A percentile compares a stretch with the other conserved stretches of the same genome.
Evolutionary conservation across 352 stramenopile genomes (phyloP).

Genomic region (Pythium inflatum): DNA sequence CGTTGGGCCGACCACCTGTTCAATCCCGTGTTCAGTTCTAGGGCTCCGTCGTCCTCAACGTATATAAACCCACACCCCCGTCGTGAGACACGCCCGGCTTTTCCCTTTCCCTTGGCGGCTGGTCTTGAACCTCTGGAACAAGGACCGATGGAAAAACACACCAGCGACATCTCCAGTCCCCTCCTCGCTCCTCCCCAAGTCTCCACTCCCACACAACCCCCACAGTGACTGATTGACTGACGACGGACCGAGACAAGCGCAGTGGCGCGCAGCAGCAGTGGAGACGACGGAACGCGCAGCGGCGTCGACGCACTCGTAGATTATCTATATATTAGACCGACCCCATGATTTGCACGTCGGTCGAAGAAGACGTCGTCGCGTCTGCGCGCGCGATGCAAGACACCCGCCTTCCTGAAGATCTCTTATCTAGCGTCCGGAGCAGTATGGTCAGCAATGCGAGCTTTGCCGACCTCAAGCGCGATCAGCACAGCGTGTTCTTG

Average conservation of each 20-base stretch:
- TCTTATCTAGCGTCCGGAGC: slow-evolving; percentile 24
- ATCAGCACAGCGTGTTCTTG: slow-evolving; percentile 17
- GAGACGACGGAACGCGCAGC: not conserved
- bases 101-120: slow-evolving; percentile 9
- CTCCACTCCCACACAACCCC: not conserved
- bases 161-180: slow-evolving; percentile 18
- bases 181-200: not conserved
- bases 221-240: slow-evolving; percentile 29
- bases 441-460: slow-evolving; percentile 32
- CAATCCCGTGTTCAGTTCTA: slow-evolving; percentile 12
- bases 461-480: slow-evolving; percentile 29
- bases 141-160: slow-evolving; percentile 29
- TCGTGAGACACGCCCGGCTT: slow-evolving; percentile 29
- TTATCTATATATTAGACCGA: no score
- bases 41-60: slow-evolving; percentile 34
- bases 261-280: not conserved
- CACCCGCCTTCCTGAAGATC: slow-evolving; percentile 13
- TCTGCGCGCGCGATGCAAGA: not conserved
- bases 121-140: slow-evolving; percentile 26
- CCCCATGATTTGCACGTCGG: slow-evolving; percentile 30
- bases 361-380: slow-evolving; percentile 27
- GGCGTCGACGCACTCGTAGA: no score
- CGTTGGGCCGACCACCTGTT: slow-evolving; percentile 12
- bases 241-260: slow-evolving; percentile 1
- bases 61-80: slow-evolving; percentile 23